Conservation (phyloP, 768 basidiomycete species). For the Cytidiella melzeri region DNA sequence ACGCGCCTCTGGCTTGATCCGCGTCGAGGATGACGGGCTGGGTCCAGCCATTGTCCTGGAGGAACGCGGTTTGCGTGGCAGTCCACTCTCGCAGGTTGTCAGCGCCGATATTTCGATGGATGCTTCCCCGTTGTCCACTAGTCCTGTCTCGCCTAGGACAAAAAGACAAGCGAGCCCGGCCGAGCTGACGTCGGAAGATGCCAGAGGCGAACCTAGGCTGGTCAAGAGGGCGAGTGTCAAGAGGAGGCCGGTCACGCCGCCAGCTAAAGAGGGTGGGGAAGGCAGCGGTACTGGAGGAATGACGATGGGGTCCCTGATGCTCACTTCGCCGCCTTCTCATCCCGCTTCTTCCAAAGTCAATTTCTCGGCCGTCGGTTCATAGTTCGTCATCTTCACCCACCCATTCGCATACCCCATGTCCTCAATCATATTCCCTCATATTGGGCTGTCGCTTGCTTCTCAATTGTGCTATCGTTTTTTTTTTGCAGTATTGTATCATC, state of each 20-base stretch:
- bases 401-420: no score
- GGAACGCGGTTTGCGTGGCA: background rate
- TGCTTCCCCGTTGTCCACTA: background rate
- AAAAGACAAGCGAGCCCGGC: slow-evolving; percentile 72
- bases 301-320: background rate
- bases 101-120: background rate
- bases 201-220: slow-evolving; percentile 45
- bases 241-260: slow-evolving; percentile 29
- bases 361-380: background rate
- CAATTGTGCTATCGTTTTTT: no score
- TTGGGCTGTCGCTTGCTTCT: no score
- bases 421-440: no score
- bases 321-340: background rate
- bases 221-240: slow-evolving; percentile 68
- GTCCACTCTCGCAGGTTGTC: background rate
- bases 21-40: background rate
- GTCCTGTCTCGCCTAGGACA: slow-evolving; percentile 27
- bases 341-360: background rate
- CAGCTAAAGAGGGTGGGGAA: slow-evolving; percentile 15
- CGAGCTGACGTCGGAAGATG: slow-evolving; percentile 58
- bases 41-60: background rate
- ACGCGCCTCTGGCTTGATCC: background rate
- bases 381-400: no score
- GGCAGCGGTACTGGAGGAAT: background rate
- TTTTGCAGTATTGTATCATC: no score